phyloP scores from a whole-genome alignment of 2,329 filamentous ascomycete species.

The Cryphonectria carpinicola region DNA sequence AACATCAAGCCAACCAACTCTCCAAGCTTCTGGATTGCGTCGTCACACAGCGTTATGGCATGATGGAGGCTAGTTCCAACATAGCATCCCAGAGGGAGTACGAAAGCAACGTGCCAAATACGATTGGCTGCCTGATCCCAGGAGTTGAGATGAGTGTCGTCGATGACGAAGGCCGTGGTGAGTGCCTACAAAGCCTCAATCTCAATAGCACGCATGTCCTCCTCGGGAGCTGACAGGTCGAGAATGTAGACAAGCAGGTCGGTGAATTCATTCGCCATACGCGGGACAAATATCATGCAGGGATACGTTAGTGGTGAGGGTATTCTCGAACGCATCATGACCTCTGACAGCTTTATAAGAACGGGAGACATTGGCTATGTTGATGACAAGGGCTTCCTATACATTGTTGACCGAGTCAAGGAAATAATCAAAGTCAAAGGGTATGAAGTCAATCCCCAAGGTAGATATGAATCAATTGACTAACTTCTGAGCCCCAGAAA shows the following conservation, averaged over 20 bases:
- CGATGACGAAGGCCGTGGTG: slow-evolving; percentile 22
- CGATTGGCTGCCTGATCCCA: slow-evolving; percentile 22
- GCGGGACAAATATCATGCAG: slow-evolving; percentile 25
- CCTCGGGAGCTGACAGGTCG: too few species aligned
- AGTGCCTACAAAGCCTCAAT: background rate
- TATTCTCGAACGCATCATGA: background rate
- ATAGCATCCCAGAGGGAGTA: slow-evolving; percentile 25
- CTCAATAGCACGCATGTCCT: too few species aligned
- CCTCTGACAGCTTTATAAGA: slow-evolving; percentile 15
- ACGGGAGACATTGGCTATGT: slow-evolving; percentile 26
- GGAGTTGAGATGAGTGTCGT: slow-evolving; percentile 24
- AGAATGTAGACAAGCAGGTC: slow-evolving; percentile 9
- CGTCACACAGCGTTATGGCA: slow-evolving; percentile 31
- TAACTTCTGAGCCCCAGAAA: slow-evolving; percentile 3
- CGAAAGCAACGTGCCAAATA: slow-evolving; percentile 12
- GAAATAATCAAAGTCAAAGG: slow-evolving; percentile 29
- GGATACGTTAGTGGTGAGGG: slow-evolving; percentile 18
- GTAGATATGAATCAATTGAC: background rate
- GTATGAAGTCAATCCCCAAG: background rate
- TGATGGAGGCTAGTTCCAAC: slow-evolving; percentile 29
- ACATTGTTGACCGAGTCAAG: slow-evolving; percentile 24
- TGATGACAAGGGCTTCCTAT: slow-evolving; percentile 20
- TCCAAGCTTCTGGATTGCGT: slow-evolving; percentile 18
- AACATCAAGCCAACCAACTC: slow-evolving; percentile 22
- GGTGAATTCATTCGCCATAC: slow-evolving; percentile 25